These are phyloP conservation scores for Tieghemostelium lacteum DNA, from an alignment of 78 protist genomes.

Conservation along the genomic window DNA sequence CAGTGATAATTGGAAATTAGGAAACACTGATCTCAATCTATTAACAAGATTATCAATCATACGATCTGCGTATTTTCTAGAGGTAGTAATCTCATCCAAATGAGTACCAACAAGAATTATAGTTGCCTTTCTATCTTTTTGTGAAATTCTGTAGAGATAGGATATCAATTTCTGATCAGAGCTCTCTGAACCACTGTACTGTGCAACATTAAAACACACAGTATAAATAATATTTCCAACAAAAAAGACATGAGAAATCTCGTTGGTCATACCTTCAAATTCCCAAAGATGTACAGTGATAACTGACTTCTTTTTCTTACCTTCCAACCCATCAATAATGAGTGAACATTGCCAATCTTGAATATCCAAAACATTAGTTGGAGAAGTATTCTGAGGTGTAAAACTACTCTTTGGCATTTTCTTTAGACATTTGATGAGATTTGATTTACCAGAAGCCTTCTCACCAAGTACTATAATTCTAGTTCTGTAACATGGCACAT, in stretches of 20 bases:
- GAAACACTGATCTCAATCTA: background rate
- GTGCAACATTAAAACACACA: slow-evolving; percentile 13
- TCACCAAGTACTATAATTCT: slow-evolving; percentile 49
- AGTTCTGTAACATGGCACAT: slow-evolving; percentile 66
- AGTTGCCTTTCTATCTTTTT: slow-evolving; percentile 17
- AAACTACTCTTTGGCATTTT: slow-evolving; percentile 35
- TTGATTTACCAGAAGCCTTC: slow-evolving; percentile 51
- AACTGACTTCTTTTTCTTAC: slow-evolving; percentile 19
- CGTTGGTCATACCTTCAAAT: slow-evolving; percentile 66
- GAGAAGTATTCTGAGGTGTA: background rate
- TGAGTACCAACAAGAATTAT: slow-evolving; percentile 51
- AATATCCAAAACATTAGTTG: slow-evolving; percentile 56
- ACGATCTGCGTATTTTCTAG: slow-evolving; percentile 23
- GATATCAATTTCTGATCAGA: slow-evolving; percentile 9
- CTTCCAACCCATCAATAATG: slow-evolving; percentile 36
- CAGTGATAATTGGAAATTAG: background rate
- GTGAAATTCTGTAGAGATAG: slow-evolving; percentile 20
- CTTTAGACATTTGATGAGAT: slow-evolving; percentile 53
- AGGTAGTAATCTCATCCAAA: slow-evolving; percentile 20
- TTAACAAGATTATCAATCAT: background rate
- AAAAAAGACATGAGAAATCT: slow-evolving; percentile 50
- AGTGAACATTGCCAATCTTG: slow-evolving; percentile 56
- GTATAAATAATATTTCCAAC: slow-evolving; percentile 52
- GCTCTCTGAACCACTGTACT: background rate
- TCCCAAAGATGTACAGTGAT: slow-evolving; percentile 65